Evolutionary conservation across 768 basidiomycete species (phyloP).

Genomic region (Russula emetica): DNA sequence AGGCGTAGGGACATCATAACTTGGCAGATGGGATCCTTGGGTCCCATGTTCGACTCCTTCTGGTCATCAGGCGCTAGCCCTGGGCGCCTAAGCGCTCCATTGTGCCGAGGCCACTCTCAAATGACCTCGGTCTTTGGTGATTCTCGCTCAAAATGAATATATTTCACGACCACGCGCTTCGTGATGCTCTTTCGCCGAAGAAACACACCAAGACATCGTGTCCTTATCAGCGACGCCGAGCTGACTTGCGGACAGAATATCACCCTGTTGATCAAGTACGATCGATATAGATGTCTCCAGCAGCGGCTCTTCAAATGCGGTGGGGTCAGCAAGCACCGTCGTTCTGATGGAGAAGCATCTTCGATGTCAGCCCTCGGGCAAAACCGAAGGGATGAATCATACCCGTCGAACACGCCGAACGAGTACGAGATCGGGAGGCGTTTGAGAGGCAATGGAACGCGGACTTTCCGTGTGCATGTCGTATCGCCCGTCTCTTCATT

Average conservation of each 20-base stretch:
- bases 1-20: constrained; percentile 7
- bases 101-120: background rate
- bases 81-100: background rate
- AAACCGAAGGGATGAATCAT: constrained; percentile 32
- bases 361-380: background rate
- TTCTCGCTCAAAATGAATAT: constrained; percentile 21
- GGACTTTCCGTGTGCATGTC: constrained; percentile 52
- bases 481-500: constrained; percentile 63
- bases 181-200: constrained; percentile 34
- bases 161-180: constrained; percentile 20
- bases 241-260: constrained; percentile 51
- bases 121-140: background rate
- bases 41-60: constrained; percentile 14
- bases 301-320: constrained; percentile 86
- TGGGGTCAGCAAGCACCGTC: constrained; percentile 74
- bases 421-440: constrained; percentile 50
- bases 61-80: background rate
- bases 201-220: constrained; percentile 39
- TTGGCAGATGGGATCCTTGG: background rate
- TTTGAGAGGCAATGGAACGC: constrained; percentile 45
- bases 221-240: constrained; percentile 44
- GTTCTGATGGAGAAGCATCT: constrained; percentile 40
- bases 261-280: constrained; percentile 48
- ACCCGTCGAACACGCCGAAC: constrained; percentile 85
- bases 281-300: constrained; percentile 68